Evolutionary conservation across 495 filamentous ascomycete species (phyloP).

Genomic region (Penicillium subrubescens): DNA sequence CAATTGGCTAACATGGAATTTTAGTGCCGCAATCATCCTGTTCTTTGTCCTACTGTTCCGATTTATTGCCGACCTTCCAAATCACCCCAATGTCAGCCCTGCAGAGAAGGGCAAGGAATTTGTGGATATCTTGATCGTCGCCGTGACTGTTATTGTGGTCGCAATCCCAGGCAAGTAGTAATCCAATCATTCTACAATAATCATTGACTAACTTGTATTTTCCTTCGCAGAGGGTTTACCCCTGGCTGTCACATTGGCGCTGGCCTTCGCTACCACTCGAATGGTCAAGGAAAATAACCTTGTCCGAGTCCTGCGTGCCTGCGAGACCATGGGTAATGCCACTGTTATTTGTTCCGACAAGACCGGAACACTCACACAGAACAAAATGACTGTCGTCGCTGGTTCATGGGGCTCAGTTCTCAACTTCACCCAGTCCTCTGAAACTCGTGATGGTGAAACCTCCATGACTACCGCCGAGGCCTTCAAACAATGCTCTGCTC

Average conservation of each 20-base stretch:
- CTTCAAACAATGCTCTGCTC: slow-evolving; percentile 42
- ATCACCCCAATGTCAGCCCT: slow-evolving; percentile 45
- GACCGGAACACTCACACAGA: slow-evolving; percentile 71
- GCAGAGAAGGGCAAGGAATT: slow-evolving; percentile 65
- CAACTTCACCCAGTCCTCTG: slow-evolving; percentile 49
- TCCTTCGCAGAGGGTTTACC: slow-evolving; percentile 58
- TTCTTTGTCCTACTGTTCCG: slow-evolving; percentile 66
- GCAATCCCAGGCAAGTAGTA: slow-evolving; percentile 58
- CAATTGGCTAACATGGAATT: slow-evolving; percentile 30
- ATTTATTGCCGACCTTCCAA: slow-evolving; percentile 56
- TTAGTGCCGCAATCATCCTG: slow-evolving; percentile 59
- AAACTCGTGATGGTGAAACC: slow-evolving; percentile 20
- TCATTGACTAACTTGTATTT: slow-evolving; percentile 14
- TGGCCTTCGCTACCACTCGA: slow-evolving; percentile 68
- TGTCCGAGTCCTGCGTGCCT: slow-evolving; percentile 64
- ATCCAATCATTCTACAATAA: neutral
- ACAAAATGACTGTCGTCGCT: slow-evolving; percentile 71
- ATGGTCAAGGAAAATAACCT: slow-evolving; percentile 74
- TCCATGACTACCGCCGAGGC: slow-evolving; percentile 29
- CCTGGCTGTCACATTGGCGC: slow-evolving; percentile 66
- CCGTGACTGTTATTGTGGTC: slow-evolving; percentile 71
- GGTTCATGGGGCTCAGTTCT: slow-evolving; percentile 58
- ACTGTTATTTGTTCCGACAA: slow-evolving; percentile 73
- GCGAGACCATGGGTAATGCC: slow-evolving; percentile 74
- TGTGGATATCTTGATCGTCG: slow-evolving; percentile 67